Percentiles rank a stretch among this genome's conserved stretches.
phyloP scores from a whole-genome alignment of 2,329 filamentous ascomycete genomes.

The Juglanconis juglandina region DNA sequence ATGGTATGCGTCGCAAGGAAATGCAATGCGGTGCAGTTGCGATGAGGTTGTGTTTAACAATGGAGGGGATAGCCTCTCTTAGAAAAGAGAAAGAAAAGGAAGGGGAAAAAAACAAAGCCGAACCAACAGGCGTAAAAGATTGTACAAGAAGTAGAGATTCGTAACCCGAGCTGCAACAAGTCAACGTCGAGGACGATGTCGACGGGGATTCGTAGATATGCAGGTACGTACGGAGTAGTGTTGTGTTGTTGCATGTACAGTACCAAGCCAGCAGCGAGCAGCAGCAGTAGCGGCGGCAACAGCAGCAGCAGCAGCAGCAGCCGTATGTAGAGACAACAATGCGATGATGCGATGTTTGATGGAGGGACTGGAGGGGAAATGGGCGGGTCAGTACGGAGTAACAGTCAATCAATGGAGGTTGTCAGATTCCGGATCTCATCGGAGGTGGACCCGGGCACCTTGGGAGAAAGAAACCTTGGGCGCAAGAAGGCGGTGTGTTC shows the following conservation, averaged over 20 bases:
- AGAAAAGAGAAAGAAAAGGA: background rate
- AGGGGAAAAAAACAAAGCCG: conserved; percentile 8
- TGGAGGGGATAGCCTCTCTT: background rate
- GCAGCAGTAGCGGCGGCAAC: too few relatives aligned
- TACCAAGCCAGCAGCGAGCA: too few relatives aligned
- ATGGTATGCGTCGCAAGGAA: background rate
- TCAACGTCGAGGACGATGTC: conserved; percentile 7
- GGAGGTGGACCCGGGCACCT: background rate
- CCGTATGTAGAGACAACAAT: too few relatives aligned
- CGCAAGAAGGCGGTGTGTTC: background rate
- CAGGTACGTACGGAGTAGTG: too few relatives aligned
- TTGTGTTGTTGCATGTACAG: too few relatives aligned
- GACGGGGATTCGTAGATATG: background rate
- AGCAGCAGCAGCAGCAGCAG: too few relatives aligned
- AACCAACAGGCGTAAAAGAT: conserved; percentile 6
- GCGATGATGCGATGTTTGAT: background rate
- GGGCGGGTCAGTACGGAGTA: background rate
- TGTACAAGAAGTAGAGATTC: conserved; percentile 15
- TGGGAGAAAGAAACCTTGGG: background rate
- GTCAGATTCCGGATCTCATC: conserved; percentile 19
- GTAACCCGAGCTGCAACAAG: background rate
- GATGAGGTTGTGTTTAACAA: background rate
- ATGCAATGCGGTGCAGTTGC: background rate
- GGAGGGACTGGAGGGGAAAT: background rate
- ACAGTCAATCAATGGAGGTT: conserved; percentile 1